A percentile compares a stretch with the other conserved stretches of the same genome.
Conservation (phyloP, 371 early-diverging fungal species). For the Funneliformis caledonium region DNA sequence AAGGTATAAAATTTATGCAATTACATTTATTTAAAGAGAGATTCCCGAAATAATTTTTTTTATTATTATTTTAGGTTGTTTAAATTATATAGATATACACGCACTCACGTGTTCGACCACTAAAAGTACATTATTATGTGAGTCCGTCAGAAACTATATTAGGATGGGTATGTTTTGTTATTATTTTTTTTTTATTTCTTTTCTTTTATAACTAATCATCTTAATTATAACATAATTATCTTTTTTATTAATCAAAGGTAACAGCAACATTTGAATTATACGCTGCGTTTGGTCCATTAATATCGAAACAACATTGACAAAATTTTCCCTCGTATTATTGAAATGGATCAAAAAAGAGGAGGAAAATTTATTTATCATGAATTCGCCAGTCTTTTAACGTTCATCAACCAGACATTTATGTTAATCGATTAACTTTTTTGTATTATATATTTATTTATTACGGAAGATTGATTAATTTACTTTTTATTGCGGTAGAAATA, state of each 20-base stretch:
- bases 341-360: slow-evolving; percentile 80
- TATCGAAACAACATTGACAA: slow-evolving; percentile 69
- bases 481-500: no score
- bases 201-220: background rate
- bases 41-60: background rate
- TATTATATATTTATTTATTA: no score
- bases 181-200: background rate
- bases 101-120: slow-evolving; percentile 61
- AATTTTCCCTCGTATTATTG: slow-evolving; percentile 65
- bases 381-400: slow-evolving; percentile 56
- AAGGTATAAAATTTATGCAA: slow-evolving; percentile 42
- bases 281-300: slow-evolving; percentile 72
- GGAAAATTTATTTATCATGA: slow-evolving; percentile 68
- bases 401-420: no score
- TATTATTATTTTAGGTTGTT: slow-evolving; percentile 50
- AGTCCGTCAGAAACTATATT: slow-evolving; percentile 68
- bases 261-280: slow-evolving; percentile 73
- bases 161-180: slow-evolving; percentile 65
- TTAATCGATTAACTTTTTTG: no score
- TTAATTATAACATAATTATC: background rate
- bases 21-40: background rate
- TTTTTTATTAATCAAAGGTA: slow-evolving; percentile 51
- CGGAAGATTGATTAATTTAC: no score
- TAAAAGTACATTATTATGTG: slow-evolving; percentile 65
- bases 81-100: slow-evolving; percentile 68